These are phyloP conservation scores for Phalaenopsis aphrodite DNA, from an alignment of 106 monocot genomes.

Conservation along the genomic window DNA sequence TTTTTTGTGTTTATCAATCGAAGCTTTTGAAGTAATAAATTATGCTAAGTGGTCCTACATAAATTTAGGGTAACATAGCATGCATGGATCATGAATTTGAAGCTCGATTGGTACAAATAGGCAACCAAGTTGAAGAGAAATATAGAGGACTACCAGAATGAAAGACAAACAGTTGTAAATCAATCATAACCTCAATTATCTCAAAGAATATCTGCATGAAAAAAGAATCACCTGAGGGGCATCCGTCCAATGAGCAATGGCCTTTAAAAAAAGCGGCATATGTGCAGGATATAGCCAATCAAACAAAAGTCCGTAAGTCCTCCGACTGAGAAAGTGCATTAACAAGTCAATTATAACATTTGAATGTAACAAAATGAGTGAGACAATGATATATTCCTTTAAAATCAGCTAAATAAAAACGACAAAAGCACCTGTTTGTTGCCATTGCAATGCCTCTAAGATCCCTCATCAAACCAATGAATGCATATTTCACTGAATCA, in stretches of 20 bases:
- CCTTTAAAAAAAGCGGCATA: conserved; percentile 85
- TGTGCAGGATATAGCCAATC: conserved; percentile 95
- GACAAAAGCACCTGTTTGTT: conserved; percentile 59
- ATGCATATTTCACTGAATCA: conserved; percentile 83
- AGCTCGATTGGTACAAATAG: too few species aligned
- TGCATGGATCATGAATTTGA: too few species aligned
- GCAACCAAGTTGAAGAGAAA: too few species aligned
- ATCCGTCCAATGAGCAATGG: conserved; percentile 80
- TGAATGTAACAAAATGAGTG: neutral
- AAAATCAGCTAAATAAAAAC: conserved; percentile 1
- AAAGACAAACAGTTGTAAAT: neutral
- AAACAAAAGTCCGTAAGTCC: conserved; percentile 87
- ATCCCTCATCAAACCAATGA: conserved; percentile 95
- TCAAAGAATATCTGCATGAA: neutral
- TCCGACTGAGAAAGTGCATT: conserved; percentile 47
- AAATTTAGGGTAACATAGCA: too few species aligned
- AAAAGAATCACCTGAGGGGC: conserved; percentile 65
- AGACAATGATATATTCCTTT: neutral
- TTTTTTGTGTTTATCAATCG: too few species aligned
- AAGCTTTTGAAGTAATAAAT: too few species aligned
- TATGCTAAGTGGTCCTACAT: too few species aligned
- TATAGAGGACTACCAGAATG: too few species aligned
- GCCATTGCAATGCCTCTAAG: conserved; percentile 94
- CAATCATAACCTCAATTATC: conserved; percentile 43
- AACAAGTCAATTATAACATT: conserved; percentile 4